Base-by-base conservation (phyloP, 441 rosid species). In the Erodium chrysanthum region DNA sequence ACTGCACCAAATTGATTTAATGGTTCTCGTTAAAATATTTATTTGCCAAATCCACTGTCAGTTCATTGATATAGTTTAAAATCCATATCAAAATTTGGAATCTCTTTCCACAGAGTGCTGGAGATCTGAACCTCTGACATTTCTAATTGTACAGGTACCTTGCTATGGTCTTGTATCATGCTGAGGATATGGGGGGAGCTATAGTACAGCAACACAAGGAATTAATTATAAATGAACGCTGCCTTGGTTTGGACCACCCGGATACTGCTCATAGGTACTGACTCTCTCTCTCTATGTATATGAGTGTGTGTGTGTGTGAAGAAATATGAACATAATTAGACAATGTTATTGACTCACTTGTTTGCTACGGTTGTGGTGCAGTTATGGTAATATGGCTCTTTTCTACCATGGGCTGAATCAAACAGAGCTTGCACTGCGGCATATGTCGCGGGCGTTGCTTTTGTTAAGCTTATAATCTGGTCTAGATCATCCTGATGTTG, bases 361-460 rank as follows among this genome's bases (percentile, higher is more conserved):
- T 75, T 58, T 73, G 67, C 70, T 33, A 65, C 44, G 74, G 15
- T 72, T 63, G 21, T 37, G 71, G 62, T 82, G 76, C 88, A 96
- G 99, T 75, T 96, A 96, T 69, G 98, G 98, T 40, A 96, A 96
- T 80, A 96, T 96, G 99, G 99, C 99, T 70, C 96, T 96, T 71
- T 96, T 96, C 88, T 96, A 92, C 79, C 98, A 96, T 68, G 99
- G 99, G 66, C 90, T 96, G 20, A 91, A 87, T 79, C 96, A 91
- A 79, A 84, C 97, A 61, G 96, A 90, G 75, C 97, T 92, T 70
- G 99, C 99, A 59, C 72, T 96, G 44, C 86, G 82, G 70, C 96
- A 92, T 82, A 96, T 96, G 98, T 91, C 98, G 8, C 88, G 92
- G 66, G 99, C 97, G 14, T 78, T 96, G 79, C 93, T 92, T 64